A percentile compares a stretch with the other conserved stretches of the same genome.
Evolutionary conservation across 805 yeast genomes (phyloP).

Genomic region (Ogataea populi-albae): DNA sequence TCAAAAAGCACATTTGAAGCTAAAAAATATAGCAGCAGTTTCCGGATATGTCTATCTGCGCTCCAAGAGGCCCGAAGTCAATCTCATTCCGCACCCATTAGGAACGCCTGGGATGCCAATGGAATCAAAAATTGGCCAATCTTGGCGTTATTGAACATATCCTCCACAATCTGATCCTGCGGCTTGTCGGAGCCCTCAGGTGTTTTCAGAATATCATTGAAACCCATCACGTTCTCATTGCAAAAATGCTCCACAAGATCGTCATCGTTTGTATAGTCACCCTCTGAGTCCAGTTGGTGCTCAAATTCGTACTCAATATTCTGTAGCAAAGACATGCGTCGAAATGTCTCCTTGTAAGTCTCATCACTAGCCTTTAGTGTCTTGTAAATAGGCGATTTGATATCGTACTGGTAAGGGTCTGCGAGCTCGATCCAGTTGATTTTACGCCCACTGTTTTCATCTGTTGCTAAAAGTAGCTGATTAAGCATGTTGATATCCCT

Average conservation of each 20-base stretch:
- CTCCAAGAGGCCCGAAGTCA: slow-evolving; percentile 1
- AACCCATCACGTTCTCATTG: slow-evolving; percentile 26
- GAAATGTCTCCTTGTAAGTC: slow-evolving; percentile 26
- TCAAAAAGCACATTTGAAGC: too few species aligned
- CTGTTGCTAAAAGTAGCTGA: slow-evolving; percentile 14
- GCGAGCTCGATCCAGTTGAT: slow-evolving; percentile 24
- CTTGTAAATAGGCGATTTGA: slow-evolving; percentile 32
- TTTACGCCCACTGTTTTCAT: slow-evolving; percentile 10
- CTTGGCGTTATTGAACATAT: slow-evolving; percentile 24
- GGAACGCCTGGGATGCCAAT: slow-evolving; percentile 33
- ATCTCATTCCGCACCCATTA: slow-evolving; percentile 21
- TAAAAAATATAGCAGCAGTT: too few species aligned
- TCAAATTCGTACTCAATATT: slow-evolving; percentile 37
- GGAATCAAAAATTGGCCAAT: slow-evolving; percentile 34
- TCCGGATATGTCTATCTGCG: not conserved
- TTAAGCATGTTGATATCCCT: slow-evolving; percentile 31
- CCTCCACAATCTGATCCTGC: slow-evolving; percentile 16
- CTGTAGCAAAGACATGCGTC: slow-evolving; percentile 34
- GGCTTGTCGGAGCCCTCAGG: slow-evolving; percentile 12
- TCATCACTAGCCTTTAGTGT: slow-evolving; percentile 21
- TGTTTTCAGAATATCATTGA: too few species aligned
- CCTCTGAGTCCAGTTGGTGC: slow-evolving; percentile 21
- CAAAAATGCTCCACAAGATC: slow-evolving; percentile 31
- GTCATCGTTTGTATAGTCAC: slow-evolving; percentile 27
- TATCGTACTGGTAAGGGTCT: slow-evolving; percentile 32